Base-by-base conservation (phyloP, 2,329 filamentous ascomycete species). In the Apiospora phragmitis region DNA sequence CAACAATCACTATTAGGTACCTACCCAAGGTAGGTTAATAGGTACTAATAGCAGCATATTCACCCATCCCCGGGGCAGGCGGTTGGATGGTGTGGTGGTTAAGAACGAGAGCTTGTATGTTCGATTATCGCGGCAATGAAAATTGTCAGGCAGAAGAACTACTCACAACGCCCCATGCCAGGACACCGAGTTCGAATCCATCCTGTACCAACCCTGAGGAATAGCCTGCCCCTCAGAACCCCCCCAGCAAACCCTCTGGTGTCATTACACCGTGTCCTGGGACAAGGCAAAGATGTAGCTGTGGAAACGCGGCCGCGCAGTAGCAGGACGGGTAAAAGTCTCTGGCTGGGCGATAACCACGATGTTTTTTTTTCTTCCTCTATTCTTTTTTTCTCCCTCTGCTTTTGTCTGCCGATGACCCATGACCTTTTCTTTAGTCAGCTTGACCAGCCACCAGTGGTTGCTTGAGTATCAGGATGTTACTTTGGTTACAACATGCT, bases 281-380 rank as follows among this genome's bases (percentile, higher is more conserved):
- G 32, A 38, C 32, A 38, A 38, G 55, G 32, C 55, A 62, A 62
- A 62, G 0, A 62, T 38, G 18, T 59, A 59, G 51, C 16, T 21
- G 51, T 59, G 62, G 35, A 66, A 66, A 66, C 62, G n/a, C n/a
- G 62, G 62, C 35, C 35, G 62, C 62, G 35, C 62, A 41, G 62
- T 66, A 66, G 62, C 24, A 26, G 62, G 62, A 43, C 35, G 21
- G 62, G 62, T 24, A 24, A 65, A 35, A 65, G 49, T 43, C 62
- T 26, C 35, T 65, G 41, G 62, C 62, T 41, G 62, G 62, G 62
- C 62, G 49, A 35, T 18, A n/a, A 66, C 12, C n/a, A 29, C 7
- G 16, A 41, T 6, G 7, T 24, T 26, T 66, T 26, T 24, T 14
- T 65, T 6, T 65, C 24, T 42, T 16, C 8, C 9, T 45, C 2